Evolutionary conservation across 1,139 yeast species (phyloP).

Genomic region (Kurtzmaniella quercitrusa): DNA sequence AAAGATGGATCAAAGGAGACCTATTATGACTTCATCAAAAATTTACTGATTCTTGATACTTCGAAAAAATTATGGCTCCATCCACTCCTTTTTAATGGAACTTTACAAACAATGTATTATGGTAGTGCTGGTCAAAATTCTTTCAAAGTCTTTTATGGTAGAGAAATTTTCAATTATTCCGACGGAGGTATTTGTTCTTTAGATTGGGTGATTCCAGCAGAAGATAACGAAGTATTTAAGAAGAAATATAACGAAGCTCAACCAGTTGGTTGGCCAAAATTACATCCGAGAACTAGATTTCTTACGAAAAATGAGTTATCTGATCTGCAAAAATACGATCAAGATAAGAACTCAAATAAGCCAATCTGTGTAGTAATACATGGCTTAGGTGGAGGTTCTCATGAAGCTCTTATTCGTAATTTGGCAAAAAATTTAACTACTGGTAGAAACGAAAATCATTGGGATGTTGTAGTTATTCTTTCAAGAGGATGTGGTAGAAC

Average conservation of each 20-base stretch:
- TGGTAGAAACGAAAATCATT: constrained; percentile 16
- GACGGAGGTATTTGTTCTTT: constrained; percentile 71
- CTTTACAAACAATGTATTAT: constrained; percentile 69
- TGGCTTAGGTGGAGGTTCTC: constrained; percentile 91
- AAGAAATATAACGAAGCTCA: constrained; percentile 54
- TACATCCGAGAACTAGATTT: constrained; percentile 77
- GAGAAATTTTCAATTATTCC: constrained; percentile 58
- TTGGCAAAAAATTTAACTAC: constrained; percentile 34
- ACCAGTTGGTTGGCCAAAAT: constrained; percentile 66
- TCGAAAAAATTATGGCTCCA: constrained; percentile 47
- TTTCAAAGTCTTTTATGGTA: constrained; percentile 68
- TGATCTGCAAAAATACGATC: constrained; percentile 20
- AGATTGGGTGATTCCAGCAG: constrained; percentile 64
- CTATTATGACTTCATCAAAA: constrained; percentile 21
- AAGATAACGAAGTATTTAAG: constrained; percentile 25
- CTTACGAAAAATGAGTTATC: constrained; percentile 42
- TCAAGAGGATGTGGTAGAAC: constrained; percentile 87
- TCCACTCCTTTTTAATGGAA: constrained; percentile 68
- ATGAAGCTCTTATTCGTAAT: constrained; percentile 80
- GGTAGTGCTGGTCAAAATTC: constrained; percentile 50
- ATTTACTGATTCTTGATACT: constrained; percentile 24
- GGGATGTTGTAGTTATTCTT: constrained; percentile 73
- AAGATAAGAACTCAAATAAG: constrained; percentile 25
- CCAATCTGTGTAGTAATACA: constrained; percentile 74
- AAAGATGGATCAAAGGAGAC: constrained; percentile 11